Conservation (phyloP, 257 asterid species). For the Solanum medicagineum region DNA sequence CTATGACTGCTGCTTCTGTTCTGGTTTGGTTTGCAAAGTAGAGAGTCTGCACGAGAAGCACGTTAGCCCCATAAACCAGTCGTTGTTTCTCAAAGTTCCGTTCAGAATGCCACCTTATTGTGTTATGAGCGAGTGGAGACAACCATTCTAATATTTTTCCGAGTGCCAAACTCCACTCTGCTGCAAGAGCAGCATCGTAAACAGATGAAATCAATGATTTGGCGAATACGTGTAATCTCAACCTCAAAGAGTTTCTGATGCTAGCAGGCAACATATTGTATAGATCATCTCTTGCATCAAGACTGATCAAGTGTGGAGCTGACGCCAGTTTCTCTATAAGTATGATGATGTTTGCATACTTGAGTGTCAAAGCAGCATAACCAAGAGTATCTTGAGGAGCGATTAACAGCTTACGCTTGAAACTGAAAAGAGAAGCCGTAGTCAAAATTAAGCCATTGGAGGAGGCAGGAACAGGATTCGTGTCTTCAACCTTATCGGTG, state of each 20-base stretch:
- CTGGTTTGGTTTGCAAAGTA: slow-evolving; percentile 47
- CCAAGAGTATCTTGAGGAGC: slow-evolving; percentile 48
- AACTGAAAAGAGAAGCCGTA: slow-evolving; percentile 17
- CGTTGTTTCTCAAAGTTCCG: slow-evolving; percentile 55
- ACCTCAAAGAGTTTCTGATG: slow-evolving; percentile 42
- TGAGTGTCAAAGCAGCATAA: slow-evolving; percentile 54
- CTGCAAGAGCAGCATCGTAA: slow-evolving; percentile 38
- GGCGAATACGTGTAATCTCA: slow-evolving; percentile 23
- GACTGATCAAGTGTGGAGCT: slow-evolving; percentile 47
- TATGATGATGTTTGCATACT: slow-evolving; percentile 53
- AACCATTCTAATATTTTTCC: slow-evolving; percentile 56
- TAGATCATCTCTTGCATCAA: slow-evolving; percentile 69
- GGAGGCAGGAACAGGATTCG: not conserved
- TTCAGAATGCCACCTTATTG: slow-evolving; percentile 68
- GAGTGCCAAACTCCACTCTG: slow-evolving; percentile 47
- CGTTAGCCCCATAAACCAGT: slow-evolving; percentile 37
- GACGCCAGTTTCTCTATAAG: slow-evolving; percentile 46
- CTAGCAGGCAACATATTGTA: slow-evolving; percentile 61
- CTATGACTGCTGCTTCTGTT: slow-evolving; percentile 50
- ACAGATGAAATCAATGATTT: slow-evolving; percentile 21
- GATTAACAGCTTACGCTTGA: slow-evolving; percentile 22
- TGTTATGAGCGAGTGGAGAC: slow-evolving; percentile 70
- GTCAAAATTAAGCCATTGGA: slow-evolving; percentile 1
- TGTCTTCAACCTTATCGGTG: slow-evolving; percentile 1
- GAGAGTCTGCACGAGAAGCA: slow-evolving; percentile 78